These are phyloP conservation scores for Apiospora phragmitis DNA, from an alignment of 2,329 filamentous ascomycete genomes.

Conservation along the genomic window DNA sequence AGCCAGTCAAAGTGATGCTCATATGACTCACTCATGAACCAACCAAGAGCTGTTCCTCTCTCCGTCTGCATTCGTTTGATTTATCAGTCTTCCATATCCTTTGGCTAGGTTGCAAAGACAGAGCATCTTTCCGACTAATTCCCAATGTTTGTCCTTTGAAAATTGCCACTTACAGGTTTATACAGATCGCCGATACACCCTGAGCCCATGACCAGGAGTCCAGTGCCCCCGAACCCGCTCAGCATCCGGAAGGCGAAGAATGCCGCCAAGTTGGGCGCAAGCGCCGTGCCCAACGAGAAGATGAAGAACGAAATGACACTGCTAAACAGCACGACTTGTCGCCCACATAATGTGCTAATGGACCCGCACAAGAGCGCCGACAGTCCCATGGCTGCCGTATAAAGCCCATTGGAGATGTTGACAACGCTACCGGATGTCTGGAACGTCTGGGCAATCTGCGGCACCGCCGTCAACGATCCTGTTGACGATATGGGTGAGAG, in stretches of 20 bases:
- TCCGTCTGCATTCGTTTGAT: neutral
- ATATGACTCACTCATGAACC: neutral
- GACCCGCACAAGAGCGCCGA: conserved; percentile 38
- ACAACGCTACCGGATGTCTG: conserved; percentile 27
- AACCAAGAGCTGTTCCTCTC: neutral
- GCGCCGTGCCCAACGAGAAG: conserved; percentile 33
- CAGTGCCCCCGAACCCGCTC: conserved; percentile 37
- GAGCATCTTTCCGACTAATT: too few relatives aligned
- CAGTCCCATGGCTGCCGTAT: conserved; percentile 38
- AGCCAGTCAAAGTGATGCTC: neutral
- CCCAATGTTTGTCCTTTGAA: neutral
- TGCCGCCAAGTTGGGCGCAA: conserved; percentile 30
- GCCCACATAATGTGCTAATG: conserved; percentile 30
- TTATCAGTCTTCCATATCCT: neutral
- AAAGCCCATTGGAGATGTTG: conserved; percentile 37
- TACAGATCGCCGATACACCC: conserved; percentile 40
- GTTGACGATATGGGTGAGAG: conserved; percentile 4
- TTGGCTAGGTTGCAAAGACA: neutral
- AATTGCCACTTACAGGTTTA: conserved; percentile 29
- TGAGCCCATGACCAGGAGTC: conserved; percentile 40
- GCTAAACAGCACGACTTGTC: conserved; percentile 27
- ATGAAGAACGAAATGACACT: conserved; percentile 35
- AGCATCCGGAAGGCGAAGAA: conserved; percentile 37
- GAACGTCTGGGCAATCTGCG: conserved; percentile 11
- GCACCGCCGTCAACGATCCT: conserved; percentile 8